Conservation (phyloP, 2,329 filamentous ascomycete species). For the Aspergillus hiratsukae region DNA sequence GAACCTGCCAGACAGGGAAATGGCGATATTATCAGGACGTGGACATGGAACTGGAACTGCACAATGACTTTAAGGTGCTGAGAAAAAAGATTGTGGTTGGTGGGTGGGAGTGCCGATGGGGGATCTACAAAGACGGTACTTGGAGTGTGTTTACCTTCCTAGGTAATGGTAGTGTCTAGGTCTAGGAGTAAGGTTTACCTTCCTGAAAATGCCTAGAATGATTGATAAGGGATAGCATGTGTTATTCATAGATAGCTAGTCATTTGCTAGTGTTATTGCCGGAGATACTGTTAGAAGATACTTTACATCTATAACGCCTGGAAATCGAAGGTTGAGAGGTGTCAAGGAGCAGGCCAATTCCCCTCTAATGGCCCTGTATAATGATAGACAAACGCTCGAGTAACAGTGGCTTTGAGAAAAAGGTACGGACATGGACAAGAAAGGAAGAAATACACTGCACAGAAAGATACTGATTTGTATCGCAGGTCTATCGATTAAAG, state of each 20-base stretch:
- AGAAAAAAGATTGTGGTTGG: background rate
- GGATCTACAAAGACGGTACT: background rate
- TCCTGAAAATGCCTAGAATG: background rate
- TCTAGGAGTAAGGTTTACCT: background rate
- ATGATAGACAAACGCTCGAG: background rate
- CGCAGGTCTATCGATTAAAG: conserved; percentile 25
- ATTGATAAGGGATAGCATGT: background rate
- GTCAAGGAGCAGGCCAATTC: background rate
- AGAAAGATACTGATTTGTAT: conserved; percentile 4
- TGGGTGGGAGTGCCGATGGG: background rate
- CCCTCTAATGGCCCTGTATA: background rate
- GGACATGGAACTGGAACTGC: too few species aligned
- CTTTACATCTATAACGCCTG: background rate
- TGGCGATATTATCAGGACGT: background rate
- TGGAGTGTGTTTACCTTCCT: background rate
- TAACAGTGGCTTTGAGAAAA: background rate
- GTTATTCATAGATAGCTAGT: background rate
- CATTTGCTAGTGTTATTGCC: background rate
- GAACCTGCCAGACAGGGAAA: background rate
- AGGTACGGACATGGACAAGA: background rate
- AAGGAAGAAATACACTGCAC: background rate
- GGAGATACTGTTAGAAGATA: background rate
- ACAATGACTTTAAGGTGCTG: too few species aligned
- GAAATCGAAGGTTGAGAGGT: background rate
- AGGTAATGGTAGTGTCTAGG: too few species aligned